These are phyloP conservation scores for Teratosphaeria zuluensis DNA, from an alignment of 2,329 filamentous ascomycete species.

Conservation along the genomic window DNA sequence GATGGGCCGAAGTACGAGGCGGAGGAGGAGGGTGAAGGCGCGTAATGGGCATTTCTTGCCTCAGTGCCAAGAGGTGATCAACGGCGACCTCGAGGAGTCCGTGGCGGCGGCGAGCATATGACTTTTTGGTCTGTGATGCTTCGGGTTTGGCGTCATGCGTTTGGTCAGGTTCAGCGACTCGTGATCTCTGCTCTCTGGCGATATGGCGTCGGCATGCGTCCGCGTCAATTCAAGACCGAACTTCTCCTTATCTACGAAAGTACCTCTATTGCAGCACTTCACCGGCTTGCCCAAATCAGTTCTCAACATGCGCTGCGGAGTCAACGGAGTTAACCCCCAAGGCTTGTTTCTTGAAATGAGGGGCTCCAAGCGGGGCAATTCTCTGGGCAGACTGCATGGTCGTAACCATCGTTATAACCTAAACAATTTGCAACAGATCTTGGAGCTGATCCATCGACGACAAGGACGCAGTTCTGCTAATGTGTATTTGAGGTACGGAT, in stretches of 20 bases:
- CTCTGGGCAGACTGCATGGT: not conserved
- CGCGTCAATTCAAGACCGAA: not conserved
- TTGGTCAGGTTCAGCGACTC: not conserved
- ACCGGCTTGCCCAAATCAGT: too few species aligned
- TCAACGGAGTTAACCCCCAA: not conserved
- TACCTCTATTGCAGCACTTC: not conserved
- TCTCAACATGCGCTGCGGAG: not conserved
- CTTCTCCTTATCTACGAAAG: not conserved
- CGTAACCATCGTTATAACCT: not conserved
- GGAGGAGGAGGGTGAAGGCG: not conserved
- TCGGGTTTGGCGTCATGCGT: not conserved
- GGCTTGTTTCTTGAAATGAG: not conserved
- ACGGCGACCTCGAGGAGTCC: not conserved
- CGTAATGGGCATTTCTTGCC: too few species aligned
- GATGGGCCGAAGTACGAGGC: slow-evolving; percentile 11
- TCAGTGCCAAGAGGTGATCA: too few species aligned
- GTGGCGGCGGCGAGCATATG: not conserved
- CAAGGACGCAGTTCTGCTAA: not conserved
- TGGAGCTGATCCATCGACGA: not conserved
- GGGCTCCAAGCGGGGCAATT: not conserved
- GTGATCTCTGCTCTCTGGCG: not conserved
- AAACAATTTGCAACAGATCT: not conserved
- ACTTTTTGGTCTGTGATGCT: not conserved
- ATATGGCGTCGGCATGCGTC: not conserved
- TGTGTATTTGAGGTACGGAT: not conserved